Evolutionary conservation across 176 grass and related monocot species (phyloP), one percentile per base, ranked within the genome.

Genomic region (Phoenix dactylifera): DNA sequence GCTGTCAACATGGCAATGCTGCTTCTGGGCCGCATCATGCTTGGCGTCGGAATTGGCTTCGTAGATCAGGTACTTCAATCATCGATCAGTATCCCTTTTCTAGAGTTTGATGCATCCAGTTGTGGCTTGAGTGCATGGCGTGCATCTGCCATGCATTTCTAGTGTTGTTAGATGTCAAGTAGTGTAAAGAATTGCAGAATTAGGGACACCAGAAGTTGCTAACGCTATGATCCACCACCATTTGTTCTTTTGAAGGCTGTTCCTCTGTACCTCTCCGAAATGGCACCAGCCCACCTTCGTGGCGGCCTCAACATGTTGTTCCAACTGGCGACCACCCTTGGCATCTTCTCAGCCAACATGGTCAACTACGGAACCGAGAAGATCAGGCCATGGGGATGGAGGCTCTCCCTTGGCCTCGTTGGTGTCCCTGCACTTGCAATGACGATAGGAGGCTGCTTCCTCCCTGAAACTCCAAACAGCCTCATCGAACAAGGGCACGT

Each of bases 241-340:
- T 44, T 44, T 44, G 35, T 44, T 44, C 35, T 26, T 15, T 0
- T 58, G 59, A 55, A 90, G 89, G 89, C 82, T 1, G 90, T 95
- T 29, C 90, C 85, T 15, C 64, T 95, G 49, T 95, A 95, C 59
- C 73, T 95, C 35, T 95, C 90, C 4, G 90, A 95, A 72, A 90
- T 96, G 91, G 91, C 86, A 12, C 86, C 91, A 32, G 83, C 92
- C 1, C 92, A 90, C 80, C 76, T 96, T 54, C 77, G 92, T 9
- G 92, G 92, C 1, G 92, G 49, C 4, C 83, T 96, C 63, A 96
- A 96, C 78, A 96, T 96, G 86, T 82, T 96, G 92, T 96, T 96
- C 83, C 92, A 96, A 74, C 80, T 96, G 3, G 92, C 92, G 7
- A 96, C 86, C 53, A 96, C 92, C 55, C 80, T 90, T 7, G 86